Evolutionary conservation across 352 stramenopile genomes (phyloP), one percentile per base, ranked within the genome.

Genomic region (Thraustotheca clavata): DNA sequence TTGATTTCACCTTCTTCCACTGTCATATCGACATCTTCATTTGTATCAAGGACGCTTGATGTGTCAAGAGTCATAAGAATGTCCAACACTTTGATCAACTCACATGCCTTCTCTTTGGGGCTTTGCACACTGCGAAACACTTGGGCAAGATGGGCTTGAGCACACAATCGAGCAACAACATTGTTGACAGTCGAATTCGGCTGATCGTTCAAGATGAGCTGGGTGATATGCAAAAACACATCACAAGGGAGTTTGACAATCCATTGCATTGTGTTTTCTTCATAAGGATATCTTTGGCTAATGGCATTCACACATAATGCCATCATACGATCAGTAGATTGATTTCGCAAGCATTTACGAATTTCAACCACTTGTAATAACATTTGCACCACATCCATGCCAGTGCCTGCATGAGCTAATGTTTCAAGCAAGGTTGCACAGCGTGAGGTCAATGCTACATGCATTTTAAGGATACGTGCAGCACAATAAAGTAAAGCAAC

Each of bases 141-240:
- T 40, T 79, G 73, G 12, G 73, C 73, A 35, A 79, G 47, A 46
- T 82, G 74, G 20, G 75, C 75, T 59, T 78, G 75, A 11, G 71
- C 69, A 40, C 67, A 76, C 47, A 77, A 31, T 22, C 57, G 36
- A 18, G 57, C 57, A 20, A 65, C 57, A 18, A 65, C 57, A 34
- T 74, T 71, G 8, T 55, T 68, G 8, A 67, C 47, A 69, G 29
- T 67, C 34, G 40, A 29, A 65, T 14, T 60, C 43, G 14, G 63
- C 54, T 12, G 63, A 60, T 47, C 16, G 33, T 38, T 69, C 48
- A 78, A n/a, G 8, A 79, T 29, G 27, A 71, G 63, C 50, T 82
- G 73, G 4, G 71, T 78, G 33, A 79, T 66, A 34, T 77, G 62
- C 9, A 77, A 20, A 57, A 82, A 79, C 8, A 72, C 36, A 16